Evolutionary conservation across 371 early-diverging fungal genomes (phyloP), one percentile per base, ranked within the genome.

Genomic region (Actinomucor elegans): DNA sequence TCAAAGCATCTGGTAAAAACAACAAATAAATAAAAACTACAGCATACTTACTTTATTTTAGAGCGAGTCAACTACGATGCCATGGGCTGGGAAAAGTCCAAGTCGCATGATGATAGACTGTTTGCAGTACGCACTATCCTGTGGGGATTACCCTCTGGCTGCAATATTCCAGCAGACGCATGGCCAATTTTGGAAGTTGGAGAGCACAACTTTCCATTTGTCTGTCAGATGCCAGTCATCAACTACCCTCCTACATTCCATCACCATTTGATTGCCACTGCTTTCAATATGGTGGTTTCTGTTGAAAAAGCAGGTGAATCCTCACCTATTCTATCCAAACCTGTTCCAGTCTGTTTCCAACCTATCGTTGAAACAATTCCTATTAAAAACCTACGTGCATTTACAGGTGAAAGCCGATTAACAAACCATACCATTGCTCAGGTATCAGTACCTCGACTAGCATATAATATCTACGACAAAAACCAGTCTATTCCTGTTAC

Each of bases 11-110:
- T 12, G 53, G 50, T 53, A 63, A 38, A 15, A 17, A 21, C 4
- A 33, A 23, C 14, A 15, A 28, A 2, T 26, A 37, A 27, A 11
- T 35, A 27, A 11, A 36, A 11, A 4, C 14, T 34, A 20, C 14
- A 44, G 14, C 17, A 28, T 23, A 15, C 24, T 23, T 20, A 4
- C 1, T 7, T 17, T 9, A 23, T n/a, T n/a, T 5, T 35, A 70
- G 71, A 70, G 36, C 48, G 64, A 48, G 55, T 70, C 1, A 66
- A 66, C 26, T 59, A 66, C 36, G 71, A 62, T 54, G 66, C 57
- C 5, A 63, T 66, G 60, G 60, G 59, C 1, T 66, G 67, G 66
- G 71, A 61, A 38, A 64, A 56, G 33, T 40, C 51, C 17, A 55
- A 59, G 24, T 40, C 32, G 14, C 33, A 41, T 17, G 59, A 66